Conservation (phyloP, 2,329 filamentous ascomycete species). For the Sphaerulina musiva region DNA sequence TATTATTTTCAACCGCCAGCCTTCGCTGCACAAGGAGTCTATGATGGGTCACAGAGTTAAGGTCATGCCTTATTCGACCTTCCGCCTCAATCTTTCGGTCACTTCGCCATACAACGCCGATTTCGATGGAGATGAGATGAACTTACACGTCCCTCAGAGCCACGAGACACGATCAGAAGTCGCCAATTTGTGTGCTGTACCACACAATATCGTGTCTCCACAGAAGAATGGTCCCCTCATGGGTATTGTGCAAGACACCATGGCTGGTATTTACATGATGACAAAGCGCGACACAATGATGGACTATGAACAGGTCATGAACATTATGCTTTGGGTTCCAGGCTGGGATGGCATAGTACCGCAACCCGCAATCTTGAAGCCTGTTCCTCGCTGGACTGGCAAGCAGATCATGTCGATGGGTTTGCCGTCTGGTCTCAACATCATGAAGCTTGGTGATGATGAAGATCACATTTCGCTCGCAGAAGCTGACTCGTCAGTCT, state of each 20-base stretch:
- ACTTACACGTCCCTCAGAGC: constrained; percentile 95
- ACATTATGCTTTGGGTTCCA: constrained; percentile 93
- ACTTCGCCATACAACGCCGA: constrained; percentile 99
- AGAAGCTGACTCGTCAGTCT: constrained; percentile 55
- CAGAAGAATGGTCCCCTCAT: constrained; percentile 95
- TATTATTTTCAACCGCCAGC: constrained; percentile 99
- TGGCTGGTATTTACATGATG: constrained; percentile 95
- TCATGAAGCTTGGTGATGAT: constrained; percentile 49
- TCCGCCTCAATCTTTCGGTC: constrained; percentile 93
- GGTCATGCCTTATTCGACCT: constrained; percentile 98
- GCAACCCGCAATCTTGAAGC: constrained; percentile 87
- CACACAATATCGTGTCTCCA: constrained; percentile 94
- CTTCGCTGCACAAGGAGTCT: constrained; percentile 97
- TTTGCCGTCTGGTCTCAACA: constrained; percentile 78
- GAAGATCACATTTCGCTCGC: constrained; percentile 27
- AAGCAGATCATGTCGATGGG: constrained; percentile 96
- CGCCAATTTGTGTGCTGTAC: constrained; percentile 92
- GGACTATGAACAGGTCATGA: constrained; percentile 87
- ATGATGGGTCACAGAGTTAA: constrained; percentile 99
- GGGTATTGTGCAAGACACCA: constrained; percentile 98
- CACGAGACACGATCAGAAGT: constrained; percentile 96
- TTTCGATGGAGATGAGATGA: constrained; percentile 99
- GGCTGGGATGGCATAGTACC: constrained; percentile 96
- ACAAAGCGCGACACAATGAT: constrained; percentile 88
- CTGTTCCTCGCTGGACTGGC: constrained; percentile 87